Percentiles rank a stretch among this genome's conserved stretches.
Evolutionary conservation across 352 stramenopile species (phyloP).

Genomic region (Globisporangium sylvaticum): DNA sequence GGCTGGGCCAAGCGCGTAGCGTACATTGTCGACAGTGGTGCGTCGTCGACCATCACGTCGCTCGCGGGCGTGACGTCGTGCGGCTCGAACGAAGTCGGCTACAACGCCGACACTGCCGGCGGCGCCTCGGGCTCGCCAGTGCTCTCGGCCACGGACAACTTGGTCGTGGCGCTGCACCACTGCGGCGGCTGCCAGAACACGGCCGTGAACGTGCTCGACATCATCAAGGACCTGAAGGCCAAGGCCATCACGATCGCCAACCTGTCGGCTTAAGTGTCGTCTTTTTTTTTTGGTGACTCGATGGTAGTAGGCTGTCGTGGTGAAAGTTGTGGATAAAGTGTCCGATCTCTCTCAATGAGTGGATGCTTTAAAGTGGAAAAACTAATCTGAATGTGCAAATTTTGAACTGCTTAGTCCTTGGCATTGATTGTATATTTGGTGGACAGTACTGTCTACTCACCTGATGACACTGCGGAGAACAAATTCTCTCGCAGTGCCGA

Average conservation of each 20-base stretch:
- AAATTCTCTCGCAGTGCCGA: slow-evolving; percentile 10
- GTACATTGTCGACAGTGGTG: slow-evolving; percentile 12
- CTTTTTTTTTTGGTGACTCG: too few relatives aligned
- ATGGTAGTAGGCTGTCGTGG: neutral
- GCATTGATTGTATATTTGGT: neutral
- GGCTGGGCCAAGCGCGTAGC: slow-evolving; percentile 33
- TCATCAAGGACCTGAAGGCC: slow-evolving; percentile 25
- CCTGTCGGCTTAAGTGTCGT: slow-evolving; percentile 1
- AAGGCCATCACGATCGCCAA: slow-evolving; percentile 14
- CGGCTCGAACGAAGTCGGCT: slow-evolving; percentile 26
- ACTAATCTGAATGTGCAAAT: neutral
- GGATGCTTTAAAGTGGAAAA: neutral
- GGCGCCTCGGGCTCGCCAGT: slow-evolving; percentile 32
- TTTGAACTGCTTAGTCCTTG: neutral
- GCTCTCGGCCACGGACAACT: slow-evolving; percentile 20
- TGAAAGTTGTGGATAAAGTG: neutral
- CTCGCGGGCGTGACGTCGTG: slow-evolving; percentile 23
- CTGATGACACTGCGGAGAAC: neutral
- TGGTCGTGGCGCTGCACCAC: slow-evolving; percentile 34
- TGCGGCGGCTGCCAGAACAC: slow-evolving; percentile 38
- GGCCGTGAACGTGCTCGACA: slow-evolving; percentile 24
- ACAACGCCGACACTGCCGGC: slow-evolving; percentile 37
- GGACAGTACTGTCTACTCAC: neutral
- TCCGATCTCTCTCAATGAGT: neutral
- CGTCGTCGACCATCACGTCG: slow-evolving; percentile 19